Conservation (phyloP, 2,329 filamentous ascomycete genomes). For the Paecilomyces dactylethromorphus region DNA sequence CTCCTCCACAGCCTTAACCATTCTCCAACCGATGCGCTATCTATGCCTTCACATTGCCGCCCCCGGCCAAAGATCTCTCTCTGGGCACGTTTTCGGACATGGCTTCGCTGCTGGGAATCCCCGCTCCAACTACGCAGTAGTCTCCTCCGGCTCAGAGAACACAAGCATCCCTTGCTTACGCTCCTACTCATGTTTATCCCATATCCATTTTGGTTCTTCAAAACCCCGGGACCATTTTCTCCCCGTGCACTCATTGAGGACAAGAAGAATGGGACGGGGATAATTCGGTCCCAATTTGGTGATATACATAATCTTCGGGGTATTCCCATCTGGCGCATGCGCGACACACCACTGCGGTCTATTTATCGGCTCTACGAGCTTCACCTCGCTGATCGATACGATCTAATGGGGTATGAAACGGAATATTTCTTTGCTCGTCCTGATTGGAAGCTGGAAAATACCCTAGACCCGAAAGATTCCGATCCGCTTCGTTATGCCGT, state of each 20-base stretch:
- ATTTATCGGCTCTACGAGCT: constrained; percentile 23
- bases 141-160: constrained; percentile 12
- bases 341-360: constrained; percentile 22
- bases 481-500: constrained; percentile 23
- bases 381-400: constrained; percentile 12
- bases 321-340: constrained; percentile 19
- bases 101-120: constrained; percentile 9
- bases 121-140: constrained; percentile 15
- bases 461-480: constrained; percentile 17
- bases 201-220: constrained; percentile 17
- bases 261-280: constrained; percentile 4
- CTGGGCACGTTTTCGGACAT: constrained; percentile 7
- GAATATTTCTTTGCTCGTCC: constrained; percentile 19
- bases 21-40: no score
- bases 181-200: constrained; percentile 17
- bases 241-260: constrained; percentile 10
- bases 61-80: constrained; percentile 7
- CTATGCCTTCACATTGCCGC: constrained; percentile 7
- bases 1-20: no score
- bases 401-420: constrained; percentile 13
- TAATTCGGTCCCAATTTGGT: background rate
- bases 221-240: constrained; percentile 13
- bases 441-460: constrained; percentile 13
- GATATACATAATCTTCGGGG: constrained; percentile 18
- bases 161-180: constrained; percentile 12